Conservation (phyloP, 345 rosid species). For the Sisymbrium irio region DNA sequence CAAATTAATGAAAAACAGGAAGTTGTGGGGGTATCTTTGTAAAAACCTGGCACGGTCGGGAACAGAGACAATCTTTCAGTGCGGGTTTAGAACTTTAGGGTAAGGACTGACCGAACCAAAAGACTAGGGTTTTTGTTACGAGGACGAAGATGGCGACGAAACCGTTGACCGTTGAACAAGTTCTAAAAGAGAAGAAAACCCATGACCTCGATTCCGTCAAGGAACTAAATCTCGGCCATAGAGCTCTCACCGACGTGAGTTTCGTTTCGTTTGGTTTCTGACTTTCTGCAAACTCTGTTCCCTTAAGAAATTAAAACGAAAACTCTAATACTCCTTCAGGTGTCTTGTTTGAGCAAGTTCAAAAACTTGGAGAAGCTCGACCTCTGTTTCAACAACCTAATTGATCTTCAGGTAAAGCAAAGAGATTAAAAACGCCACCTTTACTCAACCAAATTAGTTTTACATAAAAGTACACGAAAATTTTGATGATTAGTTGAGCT, state of each 20-base stretch:
- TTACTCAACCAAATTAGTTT: not conserved
- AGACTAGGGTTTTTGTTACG: conserved; percentile 28
- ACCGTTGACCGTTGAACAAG: conserved; percentile 51
- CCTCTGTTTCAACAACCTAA: conserved; percentile 69
- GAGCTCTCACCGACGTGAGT: conserved; percentile 71
- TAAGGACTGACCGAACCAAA: conserved; percentile 7
- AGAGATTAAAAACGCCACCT: not conserved
- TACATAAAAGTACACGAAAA: not conserved
- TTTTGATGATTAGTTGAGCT: not conserved
- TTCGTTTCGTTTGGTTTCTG: too few relatives aligned
- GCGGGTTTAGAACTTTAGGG: not conserved
- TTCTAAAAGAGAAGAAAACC: conserved; percentile 56
- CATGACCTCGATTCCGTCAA: conserved; percentile 50
- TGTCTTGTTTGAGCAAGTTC: conserved; percentile 54
- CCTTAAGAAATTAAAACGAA: not conserved
- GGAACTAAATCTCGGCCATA: conserved; percentile 60
- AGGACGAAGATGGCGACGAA: conserved; percentile 41
- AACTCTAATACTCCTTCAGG: conserved; percentile 43
- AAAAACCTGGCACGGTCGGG: not conserved
- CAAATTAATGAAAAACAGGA: not conserved
- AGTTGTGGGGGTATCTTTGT: not conserved
- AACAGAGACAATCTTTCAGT: conserved; percentile 2
- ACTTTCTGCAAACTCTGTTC: conserved; percentile 10
- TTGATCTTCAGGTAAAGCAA: conserved; percentile 60
- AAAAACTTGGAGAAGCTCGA: conserved; percentile 76